Evolutionary conservation across 179 eudicot genomes (phyloP), one percentile per base, ranked within the genome.

Genomic region (Amaranthus tricolor): DNA sequence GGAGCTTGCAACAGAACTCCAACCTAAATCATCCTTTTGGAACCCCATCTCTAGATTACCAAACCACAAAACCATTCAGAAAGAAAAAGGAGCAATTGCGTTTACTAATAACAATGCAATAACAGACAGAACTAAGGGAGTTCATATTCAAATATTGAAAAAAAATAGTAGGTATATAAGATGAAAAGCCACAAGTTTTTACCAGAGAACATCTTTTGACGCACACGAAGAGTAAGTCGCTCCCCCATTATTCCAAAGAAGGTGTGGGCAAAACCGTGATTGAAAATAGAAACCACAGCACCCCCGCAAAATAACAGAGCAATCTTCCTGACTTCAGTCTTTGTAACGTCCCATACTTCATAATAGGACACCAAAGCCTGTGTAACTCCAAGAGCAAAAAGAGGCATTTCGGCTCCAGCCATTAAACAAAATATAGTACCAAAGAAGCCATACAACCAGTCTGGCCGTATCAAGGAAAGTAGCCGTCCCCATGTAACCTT

Each of bases 201-300:
- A 96, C 99, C 99, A 58, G 98, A 83, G 84, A 96, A 96, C 99
- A 96, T 93, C 82, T 54, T 87, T 75, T 93, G 86, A 69, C 99
- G 84, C 51, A 93, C 94, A 13, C 96, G 96, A 75, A 91, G 94
- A 20, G 99, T 91, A 60, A 96, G 94, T 68, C 97, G 87, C 77
- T 96, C 99, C 77, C 98, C 99, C 86, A 96, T 86, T 70, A 96
- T 89, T 59, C 98, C 98, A 49, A 93, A 91, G 72, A 87, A 85
- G 2, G 86, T 81, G 77, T 96, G 99, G 48, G 96, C 80, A 44
- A 83, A 82, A 74, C 89, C 92, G 70, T 93, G 93, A 65, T 80
- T 84, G 74, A 89, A 79, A 72, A 96, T 85, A 43, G 90, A 83
- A 40, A 91, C 43, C 16, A 79, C 77, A 78, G 97, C 93, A 40